A percentile compares a stretch with the other conserved stretches of the same genome.
Evolutionary conservation across 2,329 filamentous ascomycete species (phyloP).

Genomic region (Septoria linicola): DNA sequence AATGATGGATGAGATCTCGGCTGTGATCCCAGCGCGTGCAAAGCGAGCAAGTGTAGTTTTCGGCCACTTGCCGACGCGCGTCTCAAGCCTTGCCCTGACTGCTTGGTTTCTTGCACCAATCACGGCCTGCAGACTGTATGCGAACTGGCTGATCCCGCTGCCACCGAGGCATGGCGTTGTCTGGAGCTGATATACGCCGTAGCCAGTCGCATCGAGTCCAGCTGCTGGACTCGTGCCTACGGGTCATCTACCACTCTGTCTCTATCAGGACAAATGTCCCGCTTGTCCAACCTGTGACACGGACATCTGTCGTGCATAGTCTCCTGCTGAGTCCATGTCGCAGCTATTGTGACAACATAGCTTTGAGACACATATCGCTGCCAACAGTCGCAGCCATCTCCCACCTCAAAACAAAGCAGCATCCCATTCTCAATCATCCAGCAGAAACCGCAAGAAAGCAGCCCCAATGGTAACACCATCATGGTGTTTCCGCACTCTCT

Average conservation of each 20-base stretch:
- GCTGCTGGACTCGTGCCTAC: too few relatives aligned
- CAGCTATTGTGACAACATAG: too few relatives aligned
- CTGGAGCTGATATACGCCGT: neutral
- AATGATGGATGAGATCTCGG: neutral
- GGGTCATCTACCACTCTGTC: too few relatives aligned
- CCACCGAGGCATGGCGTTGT: constrained; percentile 1
- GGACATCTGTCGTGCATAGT: too few relatives aligned
- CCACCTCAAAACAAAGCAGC: neutral
- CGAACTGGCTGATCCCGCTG: neutral
- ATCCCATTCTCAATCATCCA: constrained; percentile 49
- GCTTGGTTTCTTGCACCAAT: neutral
- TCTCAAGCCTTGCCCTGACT: neutral
- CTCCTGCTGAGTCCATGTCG: too few relatives aligned
- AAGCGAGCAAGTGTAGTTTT: neutral
- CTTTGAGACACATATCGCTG: too few relatives aligned
- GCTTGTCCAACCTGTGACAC: too few relatives aligned
- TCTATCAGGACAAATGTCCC: too few relatives aligned
- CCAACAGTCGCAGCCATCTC: neutral
- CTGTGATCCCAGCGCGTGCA: neutral
- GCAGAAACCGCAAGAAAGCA: constrained; percentile 74
- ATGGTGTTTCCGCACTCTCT: constrained; percentile 64
- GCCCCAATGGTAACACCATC: constrained; percentile 75
- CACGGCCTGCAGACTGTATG: neutral
- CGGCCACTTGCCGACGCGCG: neutral
- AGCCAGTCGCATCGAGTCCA: neutral